Evolutionary conservation across 202 grass and related monocot species (phyloP), one percentile per base, ranked within the genome.

Genomic region (Schoenoplectus tabernaemontani): DNA sequence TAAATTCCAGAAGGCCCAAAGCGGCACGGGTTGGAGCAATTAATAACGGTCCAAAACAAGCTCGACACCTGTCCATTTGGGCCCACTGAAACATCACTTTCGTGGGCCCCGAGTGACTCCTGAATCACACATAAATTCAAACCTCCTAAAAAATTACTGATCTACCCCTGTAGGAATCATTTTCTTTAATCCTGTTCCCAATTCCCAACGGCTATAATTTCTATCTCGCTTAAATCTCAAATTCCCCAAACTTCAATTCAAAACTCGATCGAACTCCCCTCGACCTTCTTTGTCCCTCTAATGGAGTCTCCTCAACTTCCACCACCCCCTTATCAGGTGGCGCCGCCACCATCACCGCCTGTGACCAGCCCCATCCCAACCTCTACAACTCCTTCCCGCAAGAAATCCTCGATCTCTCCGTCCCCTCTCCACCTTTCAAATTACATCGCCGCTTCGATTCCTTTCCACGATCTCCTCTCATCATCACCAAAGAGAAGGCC

Each of bases 131-230:
- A 10, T 9, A 17, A 64, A 54, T 42, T 26, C 72, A 62, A 69
- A 70, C 17, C 38, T 13, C 17, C 19, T 43, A 4, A 17, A 23
- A 20, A 5, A 69, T 43, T 24, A 43, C 65, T 2, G 9, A 68
- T 15, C 64, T 68, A 65, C 62, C 64, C 64, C 34, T n/a, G 32
- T 1, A 5, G 2, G 5, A 38, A 33, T 65, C 5, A 66, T 72
- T 50, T 15, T 26, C 61, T 4, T n/a, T n/a, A 56, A 28, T 1
- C 10, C 63, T 2, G 20, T 82, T 39, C 44, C 5, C 37, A 2
- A 9, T 0, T 76, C 20, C 19, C 85, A 93, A 93, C 83, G 88
- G 86, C 83, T 86, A 84, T 86, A 90, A 77, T 87, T 76, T 42
- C 59, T 19, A 28, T 34, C 78, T 2, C 4, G n/a, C 11, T 9